Percentiles rank a stretch among this genome's conserved stretches.
These are phyloP conservation scores for Phytophthora tubulina DNA, from an alignment of 352 stramenopile species.

Conservation along the genomic window DNA sequence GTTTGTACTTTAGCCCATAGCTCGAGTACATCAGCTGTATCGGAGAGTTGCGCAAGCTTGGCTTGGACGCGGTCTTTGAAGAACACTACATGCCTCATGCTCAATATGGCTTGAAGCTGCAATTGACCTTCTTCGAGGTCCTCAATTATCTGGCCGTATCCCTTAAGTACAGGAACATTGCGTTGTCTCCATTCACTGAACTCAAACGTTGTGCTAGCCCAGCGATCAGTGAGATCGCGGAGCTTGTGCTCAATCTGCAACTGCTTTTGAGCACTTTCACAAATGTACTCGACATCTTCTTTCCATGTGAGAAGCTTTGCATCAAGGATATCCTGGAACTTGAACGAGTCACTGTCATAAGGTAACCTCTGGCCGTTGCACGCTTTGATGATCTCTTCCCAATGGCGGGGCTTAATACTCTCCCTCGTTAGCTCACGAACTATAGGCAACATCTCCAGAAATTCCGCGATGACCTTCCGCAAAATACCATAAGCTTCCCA, in stretches of 20 bases:
- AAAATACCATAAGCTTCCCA: slow-evolving; percentile 88
- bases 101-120: slow-evolving; percentile 89
- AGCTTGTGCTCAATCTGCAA: slow-evolving; percentile 92
- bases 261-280: slow-evolving; percentile 92
- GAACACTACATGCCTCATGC: slow-evolving; percentile 90
- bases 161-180: slow-evolving; percentile 74
- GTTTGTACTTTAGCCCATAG: slow-evolving; percentile 93
- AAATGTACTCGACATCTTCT: slow-evolving; percentile 89
- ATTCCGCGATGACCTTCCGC: slow-evolving; percentile 83
- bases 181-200: slow-evolving; percentile 90
- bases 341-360: slow-evolving; percentile 84
- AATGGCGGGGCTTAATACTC: slow-evolving; percentile 90
- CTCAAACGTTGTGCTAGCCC: slow-evolving; percentile 80
- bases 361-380: slow-evolving; percentile 55
- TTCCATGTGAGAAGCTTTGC: slow-evolving; percentile 82
- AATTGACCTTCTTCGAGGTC: slow-evolving; percentile 92
- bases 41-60: slow-evolving; percentile 86
- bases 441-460: slow-evolving; percentile 87
- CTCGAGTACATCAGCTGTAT: slow-evolving; percentile 91
- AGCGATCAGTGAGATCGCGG: slow-evolving; percentile 88
- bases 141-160: slow-evolving; percentile 87
- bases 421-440: slow-evolving; percentile 83
- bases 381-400: slow-evolving; percentile 79
- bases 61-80: slow-evolving; percentile 86
- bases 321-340: slow-evolving; percentile 82